Evolutionary conservation across 768 basidiomycete genomes (phyloP), one percentile per base, ranked within the genome.

Genomic region (Podaxis pistillaris): DNA sequence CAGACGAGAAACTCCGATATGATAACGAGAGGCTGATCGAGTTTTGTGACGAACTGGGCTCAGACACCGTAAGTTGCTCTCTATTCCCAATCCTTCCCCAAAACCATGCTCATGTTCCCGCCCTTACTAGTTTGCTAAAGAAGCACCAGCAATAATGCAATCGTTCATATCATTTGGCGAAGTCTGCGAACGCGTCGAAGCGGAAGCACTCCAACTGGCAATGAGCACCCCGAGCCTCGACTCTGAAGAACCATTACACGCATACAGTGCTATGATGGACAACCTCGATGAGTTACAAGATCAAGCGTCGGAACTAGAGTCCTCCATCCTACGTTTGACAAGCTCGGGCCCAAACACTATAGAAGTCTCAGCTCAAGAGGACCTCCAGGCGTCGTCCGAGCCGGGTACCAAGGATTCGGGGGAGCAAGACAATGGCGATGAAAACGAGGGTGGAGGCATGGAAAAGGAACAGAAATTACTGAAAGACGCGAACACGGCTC

Each of bases 131-230:
- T 77, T 83, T 58, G 70, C 75, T 4, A 75, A 75, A 60, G 73
- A 74, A n/a, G 81, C 80, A 0, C 82, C 84, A 19, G 69, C 68
- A 0, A 71, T 82, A n/a, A 83, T 84, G 75, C 77, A 82, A 63
- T 65, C 72, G 0, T 85, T 83, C 66, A 72, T 80, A 17, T 68
- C 76, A 0, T 80, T 84, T 66, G 82, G 81, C 2, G 78, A 82
- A 37, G 72, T 73, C 0, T 83, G 80, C 60, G 69, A 75, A 12
- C 69, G 71, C 3, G 67, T 78, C 8, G 80, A 83, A 68, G 70
- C 70, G 2, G 78, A 81, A 60, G 80, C 82, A 2, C 68, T 84
- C 6, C 69, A 78, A 49, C 73, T 84, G 15, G 81, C 80, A 0
- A 71, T 73, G 11, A 71, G 69, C 19, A 57, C 69, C 0, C 60